Evolutionary conservation across 352 stramenopile species (phyloP).

Genomic region (Globisporangium radiosum): DNA sequence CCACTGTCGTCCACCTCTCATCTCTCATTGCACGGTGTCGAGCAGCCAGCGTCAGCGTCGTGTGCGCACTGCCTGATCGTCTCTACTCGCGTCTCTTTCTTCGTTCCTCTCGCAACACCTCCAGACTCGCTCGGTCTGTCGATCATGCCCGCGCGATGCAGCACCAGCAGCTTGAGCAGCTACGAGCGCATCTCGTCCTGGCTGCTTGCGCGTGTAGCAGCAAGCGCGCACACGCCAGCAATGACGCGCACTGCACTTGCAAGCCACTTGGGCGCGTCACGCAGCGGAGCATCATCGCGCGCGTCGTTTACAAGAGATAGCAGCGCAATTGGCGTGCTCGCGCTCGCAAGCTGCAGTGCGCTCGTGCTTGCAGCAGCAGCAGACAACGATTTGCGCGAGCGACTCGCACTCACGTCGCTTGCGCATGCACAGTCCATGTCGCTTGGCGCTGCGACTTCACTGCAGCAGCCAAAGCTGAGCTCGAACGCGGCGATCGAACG

Average conservation of each 20-base stretch:
- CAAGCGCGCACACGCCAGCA: not conserved
- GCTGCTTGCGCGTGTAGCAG: conserved; percentile 1
- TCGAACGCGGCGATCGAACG: conserved; percentile 38
- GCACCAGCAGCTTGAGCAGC: not conserved
- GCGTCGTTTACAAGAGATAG: not conserved
- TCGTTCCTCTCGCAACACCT: too few relatives aligned
- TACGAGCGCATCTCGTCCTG: conserved; percentile 3
- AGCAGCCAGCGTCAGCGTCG: too few relatives aligned
- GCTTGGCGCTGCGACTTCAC: not conserved
- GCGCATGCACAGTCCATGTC: not conserved
- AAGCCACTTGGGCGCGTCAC: not conserved
- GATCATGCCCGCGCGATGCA: conserved; percentile 3
- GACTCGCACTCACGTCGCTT: not conserved
- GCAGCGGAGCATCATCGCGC: not conserved
- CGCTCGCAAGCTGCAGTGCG: conserved; percentile 1
- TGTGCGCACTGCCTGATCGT: too few relatives aligned
- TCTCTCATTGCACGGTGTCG: too few relatives aligned
- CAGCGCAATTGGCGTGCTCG: conserved; percentile 2
- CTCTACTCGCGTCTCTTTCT: too few relatives aligned
- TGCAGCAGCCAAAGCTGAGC: conserved; percentile 1
- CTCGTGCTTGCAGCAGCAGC: conserved; percentile 4
- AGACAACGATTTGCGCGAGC: conserved; percentile 1
- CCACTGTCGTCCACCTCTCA: too few relatives aligned
- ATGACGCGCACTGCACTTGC: not conserved
- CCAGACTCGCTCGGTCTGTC: too few relatives aligned